Evolutionary conservation across 2,329 filamentous ascomycete genomes (phyloP).

Genomic region (Nemania sp.): DNA sequence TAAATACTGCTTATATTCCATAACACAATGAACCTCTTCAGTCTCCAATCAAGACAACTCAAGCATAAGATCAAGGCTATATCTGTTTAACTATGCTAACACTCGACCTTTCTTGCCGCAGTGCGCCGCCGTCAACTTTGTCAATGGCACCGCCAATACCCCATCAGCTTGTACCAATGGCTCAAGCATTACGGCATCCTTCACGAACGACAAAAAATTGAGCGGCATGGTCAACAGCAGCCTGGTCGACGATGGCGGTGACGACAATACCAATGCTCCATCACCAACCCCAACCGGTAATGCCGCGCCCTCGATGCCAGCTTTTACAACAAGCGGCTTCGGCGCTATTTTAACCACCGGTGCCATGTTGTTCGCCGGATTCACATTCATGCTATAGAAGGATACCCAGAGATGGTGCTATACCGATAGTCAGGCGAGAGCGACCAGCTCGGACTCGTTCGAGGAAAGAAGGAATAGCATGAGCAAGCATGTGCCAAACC

Average conservation of each 20-base stretch:
- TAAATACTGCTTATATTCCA: too few relatives aligned
- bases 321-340: conserved; percentile 20
- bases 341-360: conserved; percentile 24
- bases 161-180: conserved; percentile 45
- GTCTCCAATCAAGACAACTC: too few relatives aligned
- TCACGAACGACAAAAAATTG: conserved; percentile 38
- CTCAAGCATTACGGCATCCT: conserved; percentile 40
- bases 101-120: conserved; percentile 30
- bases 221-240: conserved; percentile 36
- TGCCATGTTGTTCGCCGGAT: conserved; percentile 29
- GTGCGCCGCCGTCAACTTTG: conserved; percentile 61
- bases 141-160: conserved; percentile 44
- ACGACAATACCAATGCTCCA: background rate
- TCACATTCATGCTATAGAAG: conserved; percentile 27
- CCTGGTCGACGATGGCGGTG: conserved; percentile 7
- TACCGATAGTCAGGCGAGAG: too few relatives aligned
- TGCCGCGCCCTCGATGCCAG: conserved; percentile 28
- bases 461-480: too few relatives aligned
- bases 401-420: background rate
- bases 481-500: too few relatives aligned
- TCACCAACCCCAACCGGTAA: conserved; percentile 24
- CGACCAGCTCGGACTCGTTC: too few relatives aligned
- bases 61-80: background rate
- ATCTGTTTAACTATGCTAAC: background rate
- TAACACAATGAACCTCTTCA: too few relatives aligned